Evolutionary conservation across 2,329 filamentous ascomycete genomes (phyloP).

Genomic region (Exophiala bonariae): DNA sequence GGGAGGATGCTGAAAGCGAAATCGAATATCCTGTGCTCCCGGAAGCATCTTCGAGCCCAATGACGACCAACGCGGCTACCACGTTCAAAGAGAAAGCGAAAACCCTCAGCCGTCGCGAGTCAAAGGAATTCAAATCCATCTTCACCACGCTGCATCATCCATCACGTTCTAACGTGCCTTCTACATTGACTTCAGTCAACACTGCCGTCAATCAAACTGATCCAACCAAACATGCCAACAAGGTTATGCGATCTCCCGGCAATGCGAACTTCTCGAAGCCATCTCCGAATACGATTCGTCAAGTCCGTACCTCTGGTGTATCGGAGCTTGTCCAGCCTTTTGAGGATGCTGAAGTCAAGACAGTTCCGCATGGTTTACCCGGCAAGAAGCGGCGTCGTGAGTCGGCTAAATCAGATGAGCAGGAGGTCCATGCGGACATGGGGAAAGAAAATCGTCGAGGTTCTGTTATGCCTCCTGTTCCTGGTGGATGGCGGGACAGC

Average conservation of each 20-base stretch:
- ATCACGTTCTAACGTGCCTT: slow-evolving; percentile 13
- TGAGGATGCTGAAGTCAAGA: slow-evolving; percentile 26
- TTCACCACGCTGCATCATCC: slow-evolving; percentile 30
- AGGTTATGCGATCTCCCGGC: slow-evolving; percentile 22
- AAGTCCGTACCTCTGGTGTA: slow-evolving; percentile 37
- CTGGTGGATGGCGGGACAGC: slow-evolving; percentile 26
- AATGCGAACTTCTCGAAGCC: slow-evolving; percentile 37
- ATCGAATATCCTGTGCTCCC: slow-evolving; percentile 41
- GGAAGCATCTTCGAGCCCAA: slow-evolving; percentile 15
- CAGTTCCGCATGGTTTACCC: slow-evolving; percentile 29
- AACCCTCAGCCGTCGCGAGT: slow-evolving; percentile 31
- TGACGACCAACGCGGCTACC: slow-evolving; percentile 9
- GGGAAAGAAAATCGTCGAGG: slow-evolving; percentile 26
- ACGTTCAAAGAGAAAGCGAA: slow-evolving; percentile 22
- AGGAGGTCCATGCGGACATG: slow-evolving; percentile 18
- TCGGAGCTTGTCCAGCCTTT: slow-evolving; percentile 24
- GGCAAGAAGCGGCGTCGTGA: slow-evolving; percentile 35
- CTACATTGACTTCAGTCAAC: slow-evolving; percentile 23
- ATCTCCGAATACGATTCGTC: slow-evolving; percentile 41
- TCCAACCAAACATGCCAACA: slow-evolving; percentile 16
- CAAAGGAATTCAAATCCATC: slow-evolving; percentile 30
- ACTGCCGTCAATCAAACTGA: slow-evolving; percentile 23
- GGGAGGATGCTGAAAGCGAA: slow-evolving; percentile 26
- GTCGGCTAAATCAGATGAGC: slow-evolving; percentile 21
- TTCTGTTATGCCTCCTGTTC: slow-evolving; percentile 22